These are phyloP conservation scores for Adansonia digitata DNA, from an alignment of 345 rosid genomes.

Conservation along the genomic window DNA sequence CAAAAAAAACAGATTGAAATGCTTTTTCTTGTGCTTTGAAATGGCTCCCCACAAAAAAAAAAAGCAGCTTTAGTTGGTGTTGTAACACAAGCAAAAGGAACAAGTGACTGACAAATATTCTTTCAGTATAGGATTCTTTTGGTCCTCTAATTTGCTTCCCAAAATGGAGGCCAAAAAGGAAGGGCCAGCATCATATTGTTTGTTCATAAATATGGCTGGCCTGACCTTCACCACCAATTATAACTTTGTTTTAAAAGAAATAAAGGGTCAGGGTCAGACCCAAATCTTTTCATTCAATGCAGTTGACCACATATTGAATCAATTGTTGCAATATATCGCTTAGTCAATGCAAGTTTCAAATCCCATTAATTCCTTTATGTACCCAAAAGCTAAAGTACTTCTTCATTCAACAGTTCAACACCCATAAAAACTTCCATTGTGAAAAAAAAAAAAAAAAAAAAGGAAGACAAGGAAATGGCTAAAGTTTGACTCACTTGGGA, in stretches of 20 bases:
- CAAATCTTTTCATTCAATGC: conserved; percentile 5
- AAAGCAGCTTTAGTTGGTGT: conserved; percentile 25
- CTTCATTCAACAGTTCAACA: background rate
- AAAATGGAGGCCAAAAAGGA: conserved; percentile 33
- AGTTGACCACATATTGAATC: conserved; percentile 24
- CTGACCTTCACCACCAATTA: conserved; percentile 8
- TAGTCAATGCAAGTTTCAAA: background rate
- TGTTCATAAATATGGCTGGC: background rate
- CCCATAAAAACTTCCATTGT: background rate
- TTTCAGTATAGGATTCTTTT: conserved; percentile 28
- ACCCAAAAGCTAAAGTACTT: background rate
- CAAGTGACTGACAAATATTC: background rate
- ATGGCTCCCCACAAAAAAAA: conserved; percentile 1
- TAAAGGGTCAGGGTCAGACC: background rate
- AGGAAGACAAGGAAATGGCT: background rate
- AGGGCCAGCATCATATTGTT: conserved; percentile 24
- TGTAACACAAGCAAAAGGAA: conserved; percentile 1
- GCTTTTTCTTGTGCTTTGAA: conserved; percentile 25
- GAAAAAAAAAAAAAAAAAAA: background rate
- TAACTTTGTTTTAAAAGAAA: background rate
- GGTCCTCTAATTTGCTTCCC: conserved; percentile 25
- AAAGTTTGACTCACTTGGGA: conserved; percentile 3
- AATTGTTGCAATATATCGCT: background rate
- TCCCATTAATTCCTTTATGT: background rate
- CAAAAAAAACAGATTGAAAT: conserved; percentile 11